A percentile compares a stretch with the other conserved stretches of the same genome.
phyloP scores from a whole-genome alignment of 164 flowering plant species.

The Magnolia sinica region DNA sequence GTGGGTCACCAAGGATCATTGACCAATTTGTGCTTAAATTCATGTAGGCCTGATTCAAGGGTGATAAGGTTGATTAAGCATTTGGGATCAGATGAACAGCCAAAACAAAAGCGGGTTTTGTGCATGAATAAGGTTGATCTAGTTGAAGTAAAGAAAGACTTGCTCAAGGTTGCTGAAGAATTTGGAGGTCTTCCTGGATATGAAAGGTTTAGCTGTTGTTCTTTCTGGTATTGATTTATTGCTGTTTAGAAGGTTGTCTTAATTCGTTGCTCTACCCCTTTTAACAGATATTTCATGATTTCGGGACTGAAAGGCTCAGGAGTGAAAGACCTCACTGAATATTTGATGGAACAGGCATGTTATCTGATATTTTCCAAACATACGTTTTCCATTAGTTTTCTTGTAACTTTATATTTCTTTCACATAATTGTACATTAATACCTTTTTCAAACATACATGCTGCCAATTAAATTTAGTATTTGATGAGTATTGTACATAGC shows the following conservation, averaged over 20 bases:
- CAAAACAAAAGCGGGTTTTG: conserved; percentile 76
- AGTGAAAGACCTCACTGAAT: conserved; percentile 73
- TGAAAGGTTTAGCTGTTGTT: conserved; percentile 50
- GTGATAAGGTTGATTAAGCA: conserved; percentile 66
- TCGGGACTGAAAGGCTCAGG: conserved; percentile 96
- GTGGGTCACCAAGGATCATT: background rate
- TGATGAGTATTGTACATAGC: background rate
- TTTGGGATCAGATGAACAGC: conserved; percentile 56
- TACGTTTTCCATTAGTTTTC: background rate
- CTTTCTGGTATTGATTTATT: background rate
- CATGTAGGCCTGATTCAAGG: conserved; percentile 73
- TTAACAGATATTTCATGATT: conserved; percentile 73
- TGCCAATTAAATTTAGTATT: background rate
- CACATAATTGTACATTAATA: background rate
- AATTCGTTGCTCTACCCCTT: conserved; percentile 2
- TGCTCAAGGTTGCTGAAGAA: conserved; percentile 68
- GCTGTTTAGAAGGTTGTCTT: background rate
- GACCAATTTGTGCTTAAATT: conserved; percentile 1
- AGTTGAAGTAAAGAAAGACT: conserved; percentile 78
- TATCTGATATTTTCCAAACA: background rate
- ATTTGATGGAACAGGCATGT: conserved; percentile 83
- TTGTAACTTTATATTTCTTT: too few relatives aligned
- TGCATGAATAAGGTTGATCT: conserved; percentile 96
- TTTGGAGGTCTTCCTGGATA: conserved; percentile 89
- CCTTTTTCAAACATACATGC: background rate